These are phyloP conservation scores for Parachlorella kessleri DNA, from an alignment of 139 green algal genomes.

Conservation along the genomic window DNA sequence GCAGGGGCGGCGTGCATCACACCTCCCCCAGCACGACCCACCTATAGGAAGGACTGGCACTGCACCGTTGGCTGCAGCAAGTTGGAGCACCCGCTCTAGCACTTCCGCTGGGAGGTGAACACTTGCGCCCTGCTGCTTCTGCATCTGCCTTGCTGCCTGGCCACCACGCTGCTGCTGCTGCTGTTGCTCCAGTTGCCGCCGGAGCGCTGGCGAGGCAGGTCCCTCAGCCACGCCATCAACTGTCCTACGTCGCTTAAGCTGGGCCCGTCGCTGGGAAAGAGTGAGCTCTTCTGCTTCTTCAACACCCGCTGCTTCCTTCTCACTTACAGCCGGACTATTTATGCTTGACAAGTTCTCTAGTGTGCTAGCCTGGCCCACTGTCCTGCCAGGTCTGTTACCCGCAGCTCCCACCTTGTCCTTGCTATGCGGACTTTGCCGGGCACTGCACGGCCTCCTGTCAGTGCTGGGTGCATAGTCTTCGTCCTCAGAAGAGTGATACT, in stretches of 20 bases:
- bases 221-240: too few relatives aligned
- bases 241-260: too few relatives aligned
- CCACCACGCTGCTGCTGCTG: neutral
- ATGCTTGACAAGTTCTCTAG: constrained; percentile 17
- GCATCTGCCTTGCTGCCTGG: neutral
- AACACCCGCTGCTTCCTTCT: too few relatives aligned
- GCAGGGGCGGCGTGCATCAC: neutral
- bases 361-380: neutral
- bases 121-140: neutral
- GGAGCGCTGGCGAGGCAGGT: too few relatives aligned
- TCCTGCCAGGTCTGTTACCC: neutral
- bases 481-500: constrained; percentile 2
- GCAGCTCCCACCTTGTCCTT: neutral
- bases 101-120: constrained; percentile 19
- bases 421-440: neutral
- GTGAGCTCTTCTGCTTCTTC: too few relatives aligned
- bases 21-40: neutral
- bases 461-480: constrained; percentile 24
- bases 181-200: constrained; percentile 21
- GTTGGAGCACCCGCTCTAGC: constrained; percentile 6
- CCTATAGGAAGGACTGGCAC: constrained; percentile 13
- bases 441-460: neutral
- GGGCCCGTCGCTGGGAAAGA: too few relatives aligned
- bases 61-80: constrained; percentile 8
- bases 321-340: too few relatives aligned